A percentile compares a stretch with the other conserved stretches of the same genome.
phyloP scores from a whole-genome alignment of 176 grass and related monocot genomes.

The Aegilops speltoides region DNA sequence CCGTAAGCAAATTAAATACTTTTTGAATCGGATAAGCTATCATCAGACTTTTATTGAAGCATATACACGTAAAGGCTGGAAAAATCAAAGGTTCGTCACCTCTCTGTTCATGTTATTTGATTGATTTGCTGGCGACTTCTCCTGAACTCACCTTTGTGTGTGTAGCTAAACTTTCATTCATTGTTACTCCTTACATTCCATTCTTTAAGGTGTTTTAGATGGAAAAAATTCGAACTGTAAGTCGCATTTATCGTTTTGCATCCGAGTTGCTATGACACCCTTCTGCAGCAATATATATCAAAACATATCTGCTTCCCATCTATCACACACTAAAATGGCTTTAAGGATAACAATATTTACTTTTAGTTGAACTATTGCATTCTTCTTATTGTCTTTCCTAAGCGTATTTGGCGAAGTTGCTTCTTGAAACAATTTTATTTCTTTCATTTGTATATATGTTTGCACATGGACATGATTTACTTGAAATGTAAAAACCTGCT shows the following conservation, averaged over 20 bases:
- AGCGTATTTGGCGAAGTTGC: neutral
- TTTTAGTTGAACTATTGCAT: neutral
- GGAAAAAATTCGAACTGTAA: too few species aligned
- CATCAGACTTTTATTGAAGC: slow-evolving; percentile 81
- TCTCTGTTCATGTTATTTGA: slow-evolving; percentile 14
- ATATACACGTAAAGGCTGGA: slow-evolving; percentile 84
- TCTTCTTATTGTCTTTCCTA: neutral
- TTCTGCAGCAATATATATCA: too few species aligned
- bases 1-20: slow-evolving; percentile 57
- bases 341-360: neutral
- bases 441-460: neutral
- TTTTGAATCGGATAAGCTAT: slow-evolving; percentile 74
- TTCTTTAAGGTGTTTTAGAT: too few species aligned
- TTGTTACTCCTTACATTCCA: neutral
- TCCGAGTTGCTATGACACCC: too few species aligned
- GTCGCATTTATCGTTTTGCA: too few species aligned
- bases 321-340: too few species aligned
- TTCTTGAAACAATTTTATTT: neutral
- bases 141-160: neutral
- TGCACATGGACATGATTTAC: neutral
- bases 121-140: slow-evolving; percentile 18
- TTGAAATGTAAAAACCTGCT: too few species aligned
- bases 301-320: too few species aligned
- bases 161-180: neutral
- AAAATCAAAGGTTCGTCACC: slow-evolving; percentile 62